Base-by-base conservation (phyloP, 768 basidiomycete species). In the Kwoniella bestiolae region DNA sequence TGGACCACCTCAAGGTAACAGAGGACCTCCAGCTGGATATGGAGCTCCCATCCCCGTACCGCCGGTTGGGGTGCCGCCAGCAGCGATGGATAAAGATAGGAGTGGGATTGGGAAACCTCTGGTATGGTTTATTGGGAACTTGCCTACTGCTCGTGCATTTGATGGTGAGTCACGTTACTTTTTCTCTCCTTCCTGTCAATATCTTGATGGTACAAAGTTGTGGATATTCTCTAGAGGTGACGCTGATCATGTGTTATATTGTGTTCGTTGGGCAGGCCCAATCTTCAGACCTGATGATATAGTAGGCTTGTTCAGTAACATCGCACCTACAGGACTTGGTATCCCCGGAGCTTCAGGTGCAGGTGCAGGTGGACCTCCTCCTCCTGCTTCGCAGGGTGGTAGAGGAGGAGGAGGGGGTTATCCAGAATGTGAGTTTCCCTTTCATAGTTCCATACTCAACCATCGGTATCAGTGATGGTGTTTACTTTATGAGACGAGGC, bases 271-370 rank as follows among this genome's bases (percentile, higher is more conserved):
- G 9, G 35, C 70, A 94, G 93, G 93, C 3, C 94, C 94, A 8
- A 86, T 92, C 41, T 95, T 95, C 83, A 85, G 91, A 62, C 89
- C 90, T 1, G 94, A 96, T 31, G 93, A 95, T 79, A 83, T 95
- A 41, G 89, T 97, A 88, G 88, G 89, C 66, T 76, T 92, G 31
- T 89, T 96, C 80, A 85, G 87, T 35, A 90, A 87, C 44, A 75
- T 74, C 41, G 44, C 56, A 11, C 53, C 59, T 21, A 55, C 56
- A 14, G 75, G 73, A 5, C 18, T 58, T 4, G 61, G 74, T 29
- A 28, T 65, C 2, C 66, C 63, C 0, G 64, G 61, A 21, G 44
- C 32, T 9, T 53, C 46, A 18, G 51, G 26, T 14, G 49, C 49
- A 18, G 65, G 51, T 18, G 14, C n/a, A 32, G 56, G 60, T 26